A percentile compares a stretch with the other conserved stretches of the same genome.
phyloP scores from a whole-genome alignment of 2,329 filamentous ascomycete species.

The Diplodia sapinea region DNA sequence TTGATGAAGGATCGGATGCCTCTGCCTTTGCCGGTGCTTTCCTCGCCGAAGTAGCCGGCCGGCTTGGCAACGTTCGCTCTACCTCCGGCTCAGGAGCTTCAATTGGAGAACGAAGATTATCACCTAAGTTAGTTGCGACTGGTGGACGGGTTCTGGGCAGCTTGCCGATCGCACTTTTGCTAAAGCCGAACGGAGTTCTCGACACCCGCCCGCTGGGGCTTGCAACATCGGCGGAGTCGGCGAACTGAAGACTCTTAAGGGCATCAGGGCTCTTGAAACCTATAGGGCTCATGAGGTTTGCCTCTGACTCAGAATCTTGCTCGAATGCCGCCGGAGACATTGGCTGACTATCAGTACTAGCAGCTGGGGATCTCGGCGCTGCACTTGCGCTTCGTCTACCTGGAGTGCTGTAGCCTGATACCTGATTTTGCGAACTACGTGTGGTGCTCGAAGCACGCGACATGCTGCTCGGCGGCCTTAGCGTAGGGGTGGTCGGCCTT shows the following conservation, averaged over 20 bases:
- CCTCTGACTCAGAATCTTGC: slow-evolving; percentile 4
- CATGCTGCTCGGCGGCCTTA: slow-evolving; percentile 28
- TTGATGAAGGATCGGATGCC: slow-evolving; percentile 44
- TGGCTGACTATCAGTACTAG: slow-evolving; percentile 22
- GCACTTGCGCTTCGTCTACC: slow-evolving; percentile 47
- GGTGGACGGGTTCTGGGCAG: slow-evolving; percentile 41
- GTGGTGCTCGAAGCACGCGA: slow-evolving; percentile 41
- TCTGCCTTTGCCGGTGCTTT: slow-evolving; percentile 40
- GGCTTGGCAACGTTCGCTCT: background rate
- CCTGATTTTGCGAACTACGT: slow-evolving; percentile 36
- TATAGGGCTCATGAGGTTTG: slow-evolving; percentile 43
- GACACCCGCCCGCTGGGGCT: slow-evolving; percentile 36
- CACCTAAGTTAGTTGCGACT: slow-evolving; percentile 44
- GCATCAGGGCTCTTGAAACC: slow-evolving; percentile 33
- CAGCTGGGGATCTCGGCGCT: slow-evolving; percentile 35
- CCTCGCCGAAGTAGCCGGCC: slow-evolving; percentile 28
- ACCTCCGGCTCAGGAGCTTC: background rate
- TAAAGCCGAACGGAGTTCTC: slow-evolving; percentile 39
- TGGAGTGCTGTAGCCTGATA: slow-evolving; percentile 43
- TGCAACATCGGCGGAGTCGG: background rate
- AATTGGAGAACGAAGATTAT: slow-evolving; percentile 31
- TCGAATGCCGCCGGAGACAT: slow-evolving; percentile 8
- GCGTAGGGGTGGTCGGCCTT: slow-evolving; percentile 31
- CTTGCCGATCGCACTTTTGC: slow-evolving; percentile 45
- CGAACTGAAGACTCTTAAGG: slow-evolving; percentile 19